Evolutionary conservation across 78 protist species (phyloP).

Genomic region (Dictyostelium brefeldianum): DNA sequence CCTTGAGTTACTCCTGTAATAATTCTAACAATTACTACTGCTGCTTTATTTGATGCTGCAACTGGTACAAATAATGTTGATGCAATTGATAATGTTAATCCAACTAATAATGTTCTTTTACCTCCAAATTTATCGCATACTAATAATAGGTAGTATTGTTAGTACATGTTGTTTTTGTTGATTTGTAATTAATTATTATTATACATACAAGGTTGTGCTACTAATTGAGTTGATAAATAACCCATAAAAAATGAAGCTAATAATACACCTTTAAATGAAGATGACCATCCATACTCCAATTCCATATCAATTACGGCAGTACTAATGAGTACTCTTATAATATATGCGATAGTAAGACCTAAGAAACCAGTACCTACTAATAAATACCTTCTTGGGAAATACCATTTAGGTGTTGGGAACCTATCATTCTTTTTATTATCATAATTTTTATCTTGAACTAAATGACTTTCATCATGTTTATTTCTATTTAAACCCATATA

Average conservation of each 20-base stretch:
- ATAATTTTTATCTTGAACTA: no score
- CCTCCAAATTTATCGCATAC: conserved; percentile 70
- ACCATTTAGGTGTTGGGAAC: conserved; percentile 44
- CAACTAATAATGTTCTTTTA: conserved; percentile 34
- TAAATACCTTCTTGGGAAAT: conserved; percentile 51
- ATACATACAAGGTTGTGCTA: conserved; percentile 19
- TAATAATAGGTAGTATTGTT: background rate
- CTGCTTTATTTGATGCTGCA: conserved; percentile 12
- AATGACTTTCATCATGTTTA: no score
- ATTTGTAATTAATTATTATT: background rate
- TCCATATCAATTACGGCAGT: conserved; percentile 37
- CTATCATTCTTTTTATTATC: background rate
- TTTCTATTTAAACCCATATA: no score
- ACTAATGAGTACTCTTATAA: conserved; percentile 38
- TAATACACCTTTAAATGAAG: conserved; percentile 46
- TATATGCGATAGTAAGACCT: conserved; percentile 24
- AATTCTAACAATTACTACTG: conserved; percentile 35
- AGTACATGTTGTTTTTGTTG: background rate
- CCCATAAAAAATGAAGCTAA: conserved; percentile 57
- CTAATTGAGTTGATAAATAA: conserved; percentile 42
- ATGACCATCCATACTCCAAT: background rate
- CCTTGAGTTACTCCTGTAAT: conserved; percentile 46
- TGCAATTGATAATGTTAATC: conserved; percentile 18
- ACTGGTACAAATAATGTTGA: conserved; percentile 32
- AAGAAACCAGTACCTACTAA: background rate